These are phyloP conservation scores for Calocybe gambosa DNA, from an alignment of 1,284 basidiomycete genomes.

Conservation along the genomic window DNA sequence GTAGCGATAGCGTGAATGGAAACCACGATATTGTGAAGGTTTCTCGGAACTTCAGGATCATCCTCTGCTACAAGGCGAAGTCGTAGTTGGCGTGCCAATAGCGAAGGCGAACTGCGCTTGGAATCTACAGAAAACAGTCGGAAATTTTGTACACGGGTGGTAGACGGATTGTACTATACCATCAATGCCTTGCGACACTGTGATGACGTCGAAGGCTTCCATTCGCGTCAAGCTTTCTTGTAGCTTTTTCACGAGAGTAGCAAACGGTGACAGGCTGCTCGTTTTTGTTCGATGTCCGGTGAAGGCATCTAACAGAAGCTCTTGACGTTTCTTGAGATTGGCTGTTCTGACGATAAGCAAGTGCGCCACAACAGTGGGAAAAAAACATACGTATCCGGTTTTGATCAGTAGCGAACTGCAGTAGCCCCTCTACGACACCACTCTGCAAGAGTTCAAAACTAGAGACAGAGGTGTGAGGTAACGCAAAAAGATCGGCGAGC, in stretches of 20 bases:
- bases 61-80: constrained; percentile 85
- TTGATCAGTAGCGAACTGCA: constrained; percentile 75
- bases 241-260: constrained; percentile 86
- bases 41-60: constrained; percentile 80
- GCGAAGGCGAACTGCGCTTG: constrained; percentile 78
- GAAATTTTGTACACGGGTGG: constrained; percentile 5
- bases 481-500: constrained; percentile 76
- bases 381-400: constrained; percentile 44
- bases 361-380: constrained; percentile 1
- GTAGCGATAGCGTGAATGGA: constrained; percentile 97
- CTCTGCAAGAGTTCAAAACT: constrained; percentile 96
- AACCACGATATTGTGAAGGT: constrained; percentile 83
- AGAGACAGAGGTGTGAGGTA: constrained; percentile 76
- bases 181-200: constrained; percentile 72
- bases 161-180: constrained; percentile 38
- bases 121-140: constrained; percentile 49
- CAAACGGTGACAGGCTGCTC: constrained; percentile 56
- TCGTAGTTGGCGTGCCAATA: constrained; percentile 84
- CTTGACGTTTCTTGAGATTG: constrained; percentile 51
- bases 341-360: constrained; percentile 38
- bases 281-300: constrained; percentile 47
- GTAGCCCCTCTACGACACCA: constrained; percentile 84
- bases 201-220: constrained; percentile 92
- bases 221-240: constrained; percentile 91
- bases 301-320: constrained; percentile 72